These are phyloP conservation scores for Eucalyptus melliodora DNA, from an alignment of 345 rosid genomes.

Conservation along the genomic window DNA sequence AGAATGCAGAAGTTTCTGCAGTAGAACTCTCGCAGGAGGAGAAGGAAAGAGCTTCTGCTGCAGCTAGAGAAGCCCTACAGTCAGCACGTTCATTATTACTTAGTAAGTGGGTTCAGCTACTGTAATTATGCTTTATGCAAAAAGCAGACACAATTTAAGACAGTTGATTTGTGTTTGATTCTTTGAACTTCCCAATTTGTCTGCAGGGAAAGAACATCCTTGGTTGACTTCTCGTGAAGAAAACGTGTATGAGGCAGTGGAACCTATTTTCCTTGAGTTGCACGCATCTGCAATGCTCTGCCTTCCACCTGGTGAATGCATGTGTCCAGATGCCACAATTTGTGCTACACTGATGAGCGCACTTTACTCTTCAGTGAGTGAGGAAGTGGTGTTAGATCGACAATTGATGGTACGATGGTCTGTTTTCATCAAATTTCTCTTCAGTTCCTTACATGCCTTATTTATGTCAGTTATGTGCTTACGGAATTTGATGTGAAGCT, in stretches of 20 bases:
- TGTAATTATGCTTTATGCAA: neutral
- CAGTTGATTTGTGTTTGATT: neutral
- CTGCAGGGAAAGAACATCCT: slow-evolving; percentile 48
- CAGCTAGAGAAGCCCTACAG: slow-evolving; percentile 61
- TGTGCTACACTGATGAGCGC: slow-evolving; percentile 91
- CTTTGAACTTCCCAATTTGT: neutral
- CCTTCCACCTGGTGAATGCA: slow-evolving; percentile 88
- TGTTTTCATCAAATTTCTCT: neutral
- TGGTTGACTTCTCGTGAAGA: slow-evolving; percentile 70
- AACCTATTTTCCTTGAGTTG: slow-evolving; percentile 61
- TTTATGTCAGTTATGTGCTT: neutral
- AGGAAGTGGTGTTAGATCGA: slow-evolving; percentile 67
- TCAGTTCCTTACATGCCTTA: neutral
- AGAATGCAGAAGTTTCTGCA: slow-evolving; percentile 58
- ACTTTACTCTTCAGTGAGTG: slow-evolving; percentile 72
- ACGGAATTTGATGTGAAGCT: neutral
- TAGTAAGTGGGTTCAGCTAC: slow-evolving; percentile 8
- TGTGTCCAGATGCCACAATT: slow-evolving; percentile 80
- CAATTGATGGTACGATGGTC: slow-evolving; percentile 58
- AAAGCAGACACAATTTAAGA: neutral
- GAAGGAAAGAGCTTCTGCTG: slow-evolving; percentile 38
- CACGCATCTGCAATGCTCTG: slow-evolving; percentile 90
- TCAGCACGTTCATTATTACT: slow-evolving; percentile 53
- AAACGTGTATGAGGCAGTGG: slow-evolving; percentile 29
- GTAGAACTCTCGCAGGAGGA: slow-evolving; percentile 70